Base-by-base conservation (phyloP, 2,329 filamentous ascomycete species). In the Capronia coronata region DNA sequence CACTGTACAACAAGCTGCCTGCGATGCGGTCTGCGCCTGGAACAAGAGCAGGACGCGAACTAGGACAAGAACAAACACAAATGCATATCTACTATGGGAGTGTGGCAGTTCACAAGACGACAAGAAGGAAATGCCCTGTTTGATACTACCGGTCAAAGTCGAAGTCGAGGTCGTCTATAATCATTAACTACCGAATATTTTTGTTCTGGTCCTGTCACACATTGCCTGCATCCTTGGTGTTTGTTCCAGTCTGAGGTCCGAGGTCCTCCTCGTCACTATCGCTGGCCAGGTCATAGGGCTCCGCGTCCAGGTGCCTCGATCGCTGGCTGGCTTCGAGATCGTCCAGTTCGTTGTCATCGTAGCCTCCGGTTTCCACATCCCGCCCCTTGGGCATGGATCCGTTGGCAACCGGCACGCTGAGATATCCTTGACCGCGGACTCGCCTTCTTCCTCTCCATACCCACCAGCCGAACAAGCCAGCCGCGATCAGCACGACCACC, bases 401-500 rank as follows among this genome's bases (percentile, higher is more conserved):
- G 32, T 56, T 46, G 14, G 40, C 61, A 34, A 51, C 47, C 60
- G 16, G 64, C 59, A 48, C 62, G 54, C 16, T 64, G 61, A 46
- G 64, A 61, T 35, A 75, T 62, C 23, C 72, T 67, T 77, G 76
- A 27, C 72, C 72, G 42, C 65, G 65, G 37, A 49, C 43, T 46
- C 68, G 65, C 46, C 74, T 71, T 35, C 80, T 74, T 54, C 72
- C 74, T 43, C 77, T 73, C 74, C 76, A 80, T 55, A 83, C 72
- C 59, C 81, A 78, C 63, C 82, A 86, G n/a, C 83, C 87, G 83
- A 87, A 94, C 10, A 79, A 71, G 3, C 70, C 72, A 1, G 86
- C 87, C 1, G 82, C 83, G 51, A 93, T 79, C 44, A 84, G 74
- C 14, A 95, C 87, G 42, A 96, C 80, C 13, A 90, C 80, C 2